These are phyloP conservation scores for Hordeum vulgare DNA, from an alignment of 176 grass and related monocot genomes.

Conservation along the genomic window MorexV3_pseudomolecules_assembly NC_058518.1:249181477-249181976, in stretches of 20 bases:
- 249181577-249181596: background rate
- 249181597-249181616: background rate
- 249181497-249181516: background rate
- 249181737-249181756: background rate
- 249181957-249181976: slow-evolving; percentile 51
- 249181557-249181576: background rate
- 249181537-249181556: background rate
- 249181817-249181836: background rate
- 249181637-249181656: background rate
- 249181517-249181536: background rate
- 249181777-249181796: background rate
- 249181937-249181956: slow-evolving; percentile 72
- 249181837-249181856: background rate
- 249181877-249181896: slow-evolving; percentile 4
- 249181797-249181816: background rate
- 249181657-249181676: background rate
- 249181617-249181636: background rate
- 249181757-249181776: background rate
- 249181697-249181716: background rate
- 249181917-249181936: background rate
- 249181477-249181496: background rate
- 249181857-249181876: background rate
- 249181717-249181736: background rate
- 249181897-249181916: background rate
- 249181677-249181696: background rate